These are phyloP conservation scores for Tulasnella sp. DNA, from an alignment of 768 basidiomycete species.

Conservation along the genomic window DNA sequence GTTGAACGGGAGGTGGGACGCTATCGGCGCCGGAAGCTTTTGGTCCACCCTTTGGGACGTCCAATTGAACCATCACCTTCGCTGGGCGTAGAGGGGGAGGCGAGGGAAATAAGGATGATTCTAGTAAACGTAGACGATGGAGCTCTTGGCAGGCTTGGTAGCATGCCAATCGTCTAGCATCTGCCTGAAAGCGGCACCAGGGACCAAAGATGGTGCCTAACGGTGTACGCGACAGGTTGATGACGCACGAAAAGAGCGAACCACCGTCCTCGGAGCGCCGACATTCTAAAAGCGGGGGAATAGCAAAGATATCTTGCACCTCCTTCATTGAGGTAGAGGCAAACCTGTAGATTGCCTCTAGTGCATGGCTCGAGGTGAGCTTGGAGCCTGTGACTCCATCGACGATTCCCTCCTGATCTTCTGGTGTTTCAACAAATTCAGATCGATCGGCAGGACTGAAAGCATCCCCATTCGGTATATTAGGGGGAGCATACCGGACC, in stretches of 20 bases:
- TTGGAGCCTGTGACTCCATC: slow-evolving; percentile 67
- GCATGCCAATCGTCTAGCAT: slow-evolving; percentile 64
- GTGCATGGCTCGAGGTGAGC: slow-evolving; percentile 63
- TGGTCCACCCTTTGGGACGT: slow-evolving; percentile 38
- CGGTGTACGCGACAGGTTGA: slow-evolving; percentile 41
- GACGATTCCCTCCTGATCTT: slow-evolving; percentile 50
- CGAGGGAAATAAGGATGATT: slow-evolving; percentile 47
- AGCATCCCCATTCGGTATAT: slow-evolving; percentile 48
- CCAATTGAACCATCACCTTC: slow-evolving; percentile 36
- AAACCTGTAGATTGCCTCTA: slow-evolving; percentile 60
- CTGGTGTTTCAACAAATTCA: slow-evolving; percentile 53
- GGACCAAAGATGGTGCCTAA: slow-evolving; percentile 49
- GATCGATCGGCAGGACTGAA: slow-evolving; percentile 52
- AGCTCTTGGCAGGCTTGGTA: slow-evolving; percentile 59
- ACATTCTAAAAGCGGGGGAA: not conserved
- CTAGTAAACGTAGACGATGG: slow-evolving; percentile 56
- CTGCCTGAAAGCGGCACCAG: slow-evolving; percentile 50
- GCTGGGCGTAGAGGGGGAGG: slow-evolving; percentile 32
- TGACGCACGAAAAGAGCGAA: not conserved
- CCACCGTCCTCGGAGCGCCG: not conserved
- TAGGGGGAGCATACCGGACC: slow-evolving; percentile 52
- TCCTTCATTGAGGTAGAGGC: slow-evolving; percentile 39
- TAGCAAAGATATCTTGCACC: not conserved
- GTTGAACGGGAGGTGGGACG: not conserved
- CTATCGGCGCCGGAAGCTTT: slow-evolving; percentile 15